Conservation (phyloP, 2,329 filamentous ascomycete genomes). For the Blastomyces parvus region DNA sequence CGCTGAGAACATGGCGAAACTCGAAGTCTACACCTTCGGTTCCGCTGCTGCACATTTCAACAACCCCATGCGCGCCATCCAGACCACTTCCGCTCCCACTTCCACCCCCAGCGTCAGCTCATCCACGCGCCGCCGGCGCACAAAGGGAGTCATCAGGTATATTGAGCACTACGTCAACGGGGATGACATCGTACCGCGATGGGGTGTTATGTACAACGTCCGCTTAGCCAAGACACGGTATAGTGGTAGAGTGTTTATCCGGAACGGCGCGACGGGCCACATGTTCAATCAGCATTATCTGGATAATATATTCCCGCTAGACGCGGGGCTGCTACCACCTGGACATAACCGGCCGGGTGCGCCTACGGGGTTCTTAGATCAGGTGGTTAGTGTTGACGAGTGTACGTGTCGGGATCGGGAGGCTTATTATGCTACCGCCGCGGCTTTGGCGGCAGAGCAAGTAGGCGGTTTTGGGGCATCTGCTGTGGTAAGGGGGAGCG, state of each 20-base stretch:
- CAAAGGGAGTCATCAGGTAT: conserved; percentile 48
- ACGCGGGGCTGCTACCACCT: neutral
- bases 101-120: neutral
- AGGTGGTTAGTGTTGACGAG: conserved; percentile 7
- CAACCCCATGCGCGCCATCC: conserved; percentile 52
- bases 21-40: conserved; percentile 69
- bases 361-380: conserved; percentile 12
- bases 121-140: conserved; percentile 3
- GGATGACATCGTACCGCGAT: conserved; percentile 62
- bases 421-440: neutral
- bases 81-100: conserved; percentile 23
- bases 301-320: conserved; percentile 33
- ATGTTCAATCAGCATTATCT: conserved; percentile 40
- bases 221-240: conserved; percentile 42
- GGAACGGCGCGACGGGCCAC: conserved; percentile 33
- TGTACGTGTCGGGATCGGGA: neutral
- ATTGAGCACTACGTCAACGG: conserved; percentile 75
- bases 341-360: neutral
- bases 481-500: neutral
- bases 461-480: neutral
- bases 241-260: conserved; percentile 41
- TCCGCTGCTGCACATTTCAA: conserved; percentile 75
- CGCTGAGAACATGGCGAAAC: conserved; percentile 54
- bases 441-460: neutral
- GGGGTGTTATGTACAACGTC: conserved; percentile 63